Evolutionary conservation across 164 flowering plant species (phyloP).

Genomic region (grape (Vitis vinifera)): DNA sequence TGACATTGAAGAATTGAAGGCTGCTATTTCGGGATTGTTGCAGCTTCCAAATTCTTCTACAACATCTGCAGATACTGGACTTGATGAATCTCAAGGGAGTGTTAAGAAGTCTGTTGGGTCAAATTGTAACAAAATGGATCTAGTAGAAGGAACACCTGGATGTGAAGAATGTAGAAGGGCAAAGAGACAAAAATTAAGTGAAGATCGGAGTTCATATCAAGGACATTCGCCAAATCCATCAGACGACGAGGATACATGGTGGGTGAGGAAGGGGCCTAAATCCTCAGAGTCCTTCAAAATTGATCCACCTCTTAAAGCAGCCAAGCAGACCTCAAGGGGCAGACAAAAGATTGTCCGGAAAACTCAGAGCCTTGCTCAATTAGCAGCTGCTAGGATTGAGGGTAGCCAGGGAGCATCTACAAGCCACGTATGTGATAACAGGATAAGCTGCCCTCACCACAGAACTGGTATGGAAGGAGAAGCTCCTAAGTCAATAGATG

Average conservation of each 20-base stretch:
- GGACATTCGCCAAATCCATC: conserved; percentile 43
- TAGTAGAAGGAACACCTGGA: conserved; percentile 67
- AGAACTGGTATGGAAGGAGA: conserved; percentile 63
- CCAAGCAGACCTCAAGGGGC: conserved; percentile 68
- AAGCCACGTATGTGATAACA: conserved; percentile 91
- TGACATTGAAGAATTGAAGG: conserved; percentile 62
- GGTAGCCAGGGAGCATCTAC: conserved; percentile 98
- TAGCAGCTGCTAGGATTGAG: conserved; percentile 89
- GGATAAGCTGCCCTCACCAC: conserved; percentile 77
- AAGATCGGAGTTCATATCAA: conserved; percentile 55
- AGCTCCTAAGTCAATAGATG: conserved; percentile 46
- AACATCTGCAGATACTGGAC: conserved; percentile 29
- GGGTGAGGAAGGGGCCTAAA: conserved; percentile 78
- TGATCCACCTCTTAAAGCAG: conserved; percentile 70
- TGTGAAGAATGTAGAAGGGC: conserved; percentile 89
- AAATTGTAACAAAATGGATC: conserved; percentile 33
- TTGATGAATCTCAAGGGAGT: conserved; percentile 60
- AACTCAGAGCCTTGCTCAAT: conserved; percentile 88
- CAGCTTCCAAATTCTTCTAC: conserved; percentile 48
- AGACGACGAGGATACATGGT: conserved; percentile 91
- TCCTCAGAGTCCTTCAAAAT: conserved; percentile 51
- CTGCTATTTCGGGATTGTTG: conserved; percentile 60
- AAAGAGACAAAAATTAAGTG: conserved; percentile 72
- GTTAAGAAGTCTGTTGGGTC: conserved; percentile 51
- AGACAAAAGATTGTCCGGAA: conserved; percentile 84